Evolutionary conservation across 768 basidiomycete genomes (phyloP).

Genomic region (Lyophyllum semitale): DNA sequence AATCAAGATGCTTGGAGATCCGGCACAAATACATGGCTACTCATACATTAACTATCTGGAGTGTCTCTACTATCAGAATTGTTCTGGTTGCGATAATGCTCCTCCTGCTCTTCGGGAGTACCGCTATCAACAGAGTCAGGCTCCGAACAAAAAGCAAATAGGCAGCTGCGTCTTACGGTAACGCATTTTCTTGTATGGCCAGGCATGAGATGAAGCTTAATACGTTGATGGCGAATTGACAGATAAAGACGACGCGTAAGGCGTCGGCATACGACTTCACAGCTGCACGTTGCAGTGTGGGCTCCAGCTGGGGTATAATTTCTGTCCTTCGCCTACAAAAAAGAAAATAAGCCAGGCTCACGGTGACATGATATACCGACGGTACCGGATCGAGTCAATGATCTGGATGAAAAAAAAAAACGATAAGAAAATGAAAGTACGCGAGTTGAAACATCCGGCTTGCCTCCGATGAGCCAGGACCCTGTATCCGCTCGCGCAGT

Average conservation of each 20-base stretch:
- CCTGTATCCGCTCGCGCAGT: slow-evolving; percentile 74
- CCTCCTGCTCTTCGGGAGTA: slow-evolving; percentile 63
- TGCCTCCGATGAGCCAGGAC: slow-evolving; percentile 72
- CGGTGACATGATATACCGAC: slow-evolving; percentile 8
- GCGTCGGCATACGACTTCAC: slow-evolving; percentile 79
- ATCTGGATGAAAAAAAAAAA: slow-evolving; percentile 42
- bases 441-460: slow-evolving; percentile 28
- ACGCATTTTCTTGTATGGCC: slow-evolving; percentile 73
- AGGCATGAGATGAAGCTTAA: slow-evolving; percentile 68
- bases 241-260: slow-evolving; percentile 80
- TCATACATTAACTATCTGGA: slow-evolving; percentile 26
- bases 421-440: slow-evolving; percentile 14
- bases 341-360: slow-evolving; percentile 1
- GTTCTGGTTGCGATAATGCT: slow-evolving; percentile 48
- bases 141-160: slow-evolving; percentile 4
- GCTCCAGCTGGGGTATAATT: slow-evolving; percentile 67
- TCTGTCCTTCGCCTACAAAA: slow-evolving; percentile 63
- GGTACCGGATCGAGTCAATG: slow-evolving; percentile 70
- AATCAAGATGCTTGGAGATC: slow-evolving; percentile 3
- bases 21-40: slow-evolving; percentile 24
- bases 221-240: slow-evolving; percentile 69
- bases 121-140: slow-evolving; percentile 39
- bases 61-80: slow-evolving; percentile 25
- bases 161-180: slow-evolving; percentile 47
- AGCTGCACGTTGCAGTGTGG: slow-evolving; percentile 57